Base-by-base conservation (phyloP, 2,329 filamentous ascomycete species). In the Diaporthe caulivora region DNA sequence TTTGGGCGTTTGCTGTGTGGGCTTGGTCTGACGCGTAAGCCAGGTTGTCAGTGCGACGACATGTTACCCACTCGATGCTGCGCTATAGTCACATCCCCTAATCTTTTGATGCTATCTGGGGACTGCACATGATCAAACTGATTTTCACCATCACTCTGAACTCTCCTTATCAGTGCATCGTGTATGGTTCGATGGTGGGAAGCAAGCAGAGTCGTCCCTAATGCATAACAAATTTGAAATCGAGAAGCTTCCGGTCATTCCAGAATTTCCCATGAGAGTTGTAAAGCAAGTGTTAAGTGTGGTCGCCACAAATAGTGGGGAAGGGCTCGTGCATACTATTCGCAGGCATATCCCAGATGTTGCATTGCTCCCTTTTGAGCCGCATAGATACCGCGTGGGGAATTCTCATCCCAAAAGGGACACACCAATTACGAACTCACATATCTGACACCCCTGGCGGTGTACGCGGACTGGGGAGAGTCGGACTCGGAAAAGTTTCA, bases 311-410 rank as follows among this genome's bases (percentile, higher is more conserved):
- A 67, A 40, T 24, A 51, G n/a, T 29, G 44, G 21, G 40, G n/a
- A 31, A 53, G 40, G 62, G 62, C 62, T 53, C 62, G 62, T 67
- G 62, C 62, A 53, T 53, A 8, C 6, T 24, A 17, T 21, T 5
- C 21, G 62, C 62, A 67, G 62, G 62, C 62, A 67, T 67, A 40
- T 49, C 62, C 62, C 18, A 51, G 62, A 26, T 53, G 47, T 53
- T 67, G 47, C 62, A 53, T 18, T 26, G 62, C 53, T 8, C 44
- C 62, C 26, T 67, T 67, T 67, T 67, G 62, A 67, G 62, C 62
- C 62, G 62, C 62, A 67, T 67, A 53, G 62, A 67, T 53, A 51
- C 62, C 29, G 29, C 44, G 62, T 65, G 62, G 62, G 47, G 47
- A 67, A 53, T 21, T 67, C 15, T n/a, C 62, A 40, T 53, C 62